Evolutionary conservation across 345 rosid genomes (phyloP), one percentile per base, ranked within the genome.

Genomic region (Dimocarpus longan): DNA sequence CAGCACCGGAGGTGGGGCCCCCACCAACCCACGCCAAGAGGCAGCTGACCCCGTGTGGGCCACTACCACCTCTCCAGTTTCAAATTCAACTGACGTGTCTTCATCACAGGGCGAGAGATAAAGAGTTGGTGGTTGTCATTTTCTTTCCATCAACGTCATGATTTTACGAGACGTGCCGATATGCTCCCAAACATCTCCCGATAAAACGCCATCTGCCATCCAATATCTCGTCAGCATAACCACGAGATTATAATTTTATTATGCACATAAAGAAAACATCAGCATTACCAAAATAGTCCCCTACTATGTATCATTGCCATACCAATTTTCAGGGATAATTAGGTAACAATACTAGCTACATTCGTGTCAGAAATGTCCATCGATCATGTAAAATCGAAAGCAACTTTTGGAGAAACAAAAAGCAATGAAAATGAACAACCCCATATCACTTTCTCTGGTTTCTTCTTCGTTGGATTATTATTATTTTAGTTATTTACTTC

Each of bases 61-160:
- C 64, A 59, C 75, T 39, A 73, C 42, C n/a, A 26, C 24, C 43
- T 24, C 77, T 28, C 16, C 62, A 4, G 48, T 72, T 71, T 57
- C 44, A 8, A 8, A 5, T 8, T 10, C 57, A 13, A 21, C 43
- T 19, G 64, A 28, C 69, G 42, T 13, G 54, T 73, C 43, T 9
- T 10, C 10, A 10, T 64, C 68, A 24, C 52, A 11, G 10, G 0
- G 52, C 52, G 52, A 46, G 52, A 46, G 12, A 46, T 2, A 46
- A 46, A 4, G 52, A 11, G 52, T 46, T 5, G 52, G 52, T 46
- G 0, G 52, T 22, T 64, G 15, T 22, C 6, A n/a, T 37, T 57
- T 6, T 21, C 26, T 10, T 32, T 32, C 37, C 37, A 32, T 32
- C 37, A 32, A 2, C 37, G 37, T 32, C 32, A 1, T 28, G 32